phyloP scores from a whole-genome alignment of 805 yeast species.

The Priceomyces carsonii region DNA sequence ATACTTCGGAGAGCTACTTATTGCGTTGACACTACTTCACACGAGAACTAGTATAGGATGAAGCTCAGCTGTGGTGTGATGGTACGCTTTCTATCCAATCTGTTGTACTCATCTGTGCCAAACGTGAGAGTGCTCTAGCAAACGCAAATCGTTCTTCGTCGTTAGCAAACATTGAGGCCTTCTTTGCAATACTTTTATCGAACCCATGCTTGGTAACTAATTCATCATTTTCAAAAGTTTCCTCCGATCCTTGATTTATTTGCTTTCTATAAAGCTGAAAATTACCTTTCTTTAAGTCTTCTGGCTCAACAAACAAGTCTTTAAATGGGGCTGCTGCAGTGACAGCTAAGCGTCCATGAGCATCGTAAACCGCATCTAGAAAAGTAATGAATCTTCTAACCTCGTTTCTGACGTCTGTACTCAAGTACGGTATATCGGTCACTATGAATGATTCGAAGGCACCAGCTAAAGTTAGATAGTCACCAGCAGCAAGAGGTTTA shows the following conservation, averaged over 20 bases:
- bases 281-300: constrained; percentile 51
- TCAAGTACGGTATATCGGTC: constrained; percentile 88
- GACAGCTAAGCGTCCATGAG: constrained; percentile 82
- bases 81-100: constrained; percentile 75
- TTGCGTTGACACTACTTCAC: no score
- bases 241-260: constrained; percentile 36
- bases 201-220: constrained; percentile 77
- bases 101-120: constrained; percentile 90
- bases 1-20: no score
- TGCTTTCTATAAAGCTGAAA: constrained; percentile 43
- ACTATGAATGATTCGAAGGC: constrained; percentile 77
- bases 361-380: constrained; percentile 93
- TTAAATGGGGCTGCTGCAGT: constrained; percentile 86
- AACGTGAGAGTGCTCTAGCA: constrained; percentile 88
- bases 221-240: constrained; percentile 53
- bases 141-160: constrained; percentile 97
- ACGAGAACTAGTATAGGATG: no score
- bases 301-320: constrained; percentile 84
- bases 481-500: constrained; percentile 87
- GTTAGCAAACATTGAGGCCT: constrained; percentile 76
- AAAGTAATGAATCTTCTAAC: constrained; percentile 93
- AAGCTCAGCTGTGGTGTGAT: no score
- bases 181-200: constrained; percentile 66
- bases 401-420: constrained; percentile 75
- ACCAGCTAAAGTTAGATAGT: constrained; percentile 80